These are phyloP conservation scores for Saturnispora quitensis DNA, from an alignment of 805 yeast species.

Conservation along the genomic window DNA sequence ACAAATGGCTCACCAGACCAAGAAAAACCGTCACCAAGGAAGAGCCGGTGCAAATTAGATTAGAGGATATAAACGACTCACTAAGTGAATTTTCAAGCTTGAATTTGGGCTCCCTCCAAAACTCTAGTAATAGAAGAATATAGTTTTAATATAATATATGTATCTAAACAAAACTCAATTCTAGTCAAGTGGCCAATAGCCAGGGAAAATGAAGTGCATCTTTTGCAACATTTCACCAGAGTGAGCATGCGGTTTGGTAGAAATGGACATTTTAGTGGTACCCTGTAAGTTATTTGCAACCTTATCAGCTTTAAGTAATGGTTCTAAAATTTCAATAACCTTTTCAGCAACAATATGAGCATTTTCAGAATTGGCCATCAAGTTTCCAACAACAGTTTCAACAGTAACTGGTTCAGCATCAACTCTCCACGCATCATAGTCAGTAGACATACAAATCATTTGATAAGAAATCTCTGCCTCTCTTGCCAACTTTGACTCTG, in stretches of 20 bases:
- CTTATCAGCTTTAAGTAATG: conserved; percentile 45
- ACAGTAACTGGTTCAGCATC: conserved; percentile 95
- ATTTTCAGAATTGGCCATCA: conserved; percentile 77
- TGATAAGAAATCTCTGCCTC: conserved; percentile 97
- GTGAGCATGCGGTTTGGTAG: conserved; percentile 68
- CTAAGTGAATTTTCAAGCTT: not conserved
- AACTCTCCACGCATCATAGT: conserved; percentile 97
- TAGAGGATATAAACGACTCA: conserved; percentile 2
- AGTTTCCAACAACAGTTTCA: conserved; percentile 89
- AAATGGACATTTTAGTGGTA: conserved; percentile 69
- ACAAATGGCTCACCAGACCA: not conserved
- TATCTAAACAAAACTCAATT: not conserved
- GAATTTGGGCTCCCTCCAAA: not conserved
- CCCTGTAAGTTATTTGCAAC: conserved; percentile 69
- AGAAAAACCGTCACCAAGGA: not conserved
- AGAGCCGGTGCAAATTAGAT: conserved; percentile 4
- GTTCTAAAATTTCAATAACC: conserved; percentile 58
- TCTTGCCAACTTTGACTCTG: conserved; percentile 95
- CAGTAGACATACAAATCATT: conserved; percentile 98
- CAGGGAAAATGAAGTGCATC: conserved; percentile 85
- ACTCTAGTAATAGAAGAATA: not conserved
- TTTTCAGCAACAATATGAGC: conserved; percentile 71
- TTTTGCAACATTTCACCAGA: conserved; percentile 64
- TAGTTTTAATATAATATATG: not conserved
- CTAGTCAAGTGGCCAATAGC: conserved; percentile 56